phyloP scores from a whole-genome alignment of 2,329 filamentous ascomycete species.

The Colletotrichum salicis region DNA sequence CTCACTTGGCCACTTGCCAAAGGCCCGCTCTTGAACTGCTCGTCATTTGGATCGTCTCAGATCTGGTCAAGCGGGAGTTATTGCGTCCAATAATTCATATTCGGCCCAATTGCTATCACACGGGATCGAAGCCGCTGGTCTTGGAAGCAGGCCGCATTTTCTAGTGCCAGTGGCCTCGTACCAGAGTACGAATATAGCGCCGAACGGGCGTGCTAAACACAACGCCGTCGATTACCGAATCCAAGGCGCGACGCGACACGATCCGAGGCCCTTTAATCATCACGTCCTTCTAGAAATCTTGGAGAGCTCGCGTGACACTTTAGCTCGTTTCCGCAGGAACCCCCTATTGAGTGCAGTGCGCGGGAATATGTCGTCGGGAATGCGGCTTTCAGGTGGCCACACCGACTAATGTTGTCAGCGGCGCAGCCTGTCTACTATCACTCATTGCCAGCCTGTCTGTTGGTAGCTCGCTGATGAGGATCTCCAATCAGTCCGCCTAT shows the following conservation, averaged over 20 bases:
- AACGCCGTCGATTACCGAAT: neutral
- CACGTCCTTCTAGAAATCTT: conserved; percentile 1
- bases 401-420: conserved; percentile 25
- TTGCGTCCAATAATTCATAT: conserved; percentile 14
- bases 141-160: conserved; percentile 13
- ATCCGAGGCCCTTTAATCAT: conserved; percentile 11
- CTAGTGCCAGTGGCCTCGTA: conserved; percentile 1
- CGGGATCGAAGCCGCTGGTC: neutral
- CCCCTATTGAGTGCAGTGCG: conserved; percentile 25
- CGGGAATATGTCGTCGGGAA: conserved; percentile 13
- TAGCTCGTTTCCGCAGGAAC: conserved; percentile 16
- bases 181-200: neutral
- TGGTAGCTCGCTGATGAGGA: conserved; percentile 22
- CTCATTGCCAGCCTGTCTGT: conserved; percentile 14
- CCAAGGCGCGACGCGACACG: neutral
- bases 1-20: conserved; percentile 27
- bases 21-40: conserved; percentile 26
- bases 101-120: conserved; percentile 5
- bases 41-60: conserved; percentile 22
- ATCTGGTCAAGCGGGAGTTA: conserved; percentile 26
- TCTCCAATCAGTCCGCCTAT: conserved; percentile 16
- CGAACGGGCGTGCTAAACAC: conserved; percentile 1
- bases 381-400: conserved; percentile 13
- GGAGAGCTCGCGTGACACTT: conserved; percentile 13
- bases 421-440: conserved; percentile 14